Evolutionary conservation across 495 filamentous ascomycete species (phyloP).

Genomic region (Sphaerosporella brunnea): DNA sequence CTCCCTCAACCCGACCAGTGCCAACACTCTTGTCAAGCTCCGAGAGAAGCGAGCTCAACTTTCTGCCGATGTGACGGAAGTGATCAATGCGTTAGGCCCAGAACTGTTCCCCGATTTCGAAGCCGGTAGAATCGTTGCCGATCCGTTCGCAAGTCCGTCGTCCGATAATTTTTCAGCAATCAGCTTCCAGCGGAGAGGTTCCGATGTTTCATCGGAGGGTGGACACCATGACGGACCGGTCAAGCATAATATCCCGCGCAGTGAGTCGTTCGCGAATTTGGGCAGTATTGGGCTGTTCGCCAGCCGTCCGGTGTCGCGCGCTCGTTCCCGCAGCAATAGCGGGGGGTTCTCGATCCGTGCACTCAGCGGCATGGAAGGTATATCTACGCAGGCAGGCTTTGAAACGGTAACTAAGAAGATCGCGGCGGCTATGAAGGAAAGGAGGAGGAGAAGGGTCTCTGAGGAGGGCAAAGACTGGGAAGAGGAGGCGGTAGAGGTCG

Average conservation of each 20-base stretch:
- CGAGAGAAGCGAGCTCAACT: conserved; percentile 54
- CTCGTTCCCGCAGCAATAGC: conserved; percentile 53
- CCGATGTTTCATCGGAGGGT: conserved; percentile 5
- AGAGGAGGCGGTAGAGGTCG: conserved; percentile 10
- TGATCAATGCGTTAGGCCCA: conserved; percentile 89
- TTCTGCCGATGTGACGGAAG: conserved; percentile 62
- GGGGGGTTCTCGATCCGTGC: conserved; percentile 48
- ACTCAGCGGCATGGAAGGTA: conserved; percentile 49
- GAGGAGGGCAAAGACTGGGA: conserved; percentile 28
- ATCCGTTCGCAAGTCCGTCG: conserved; percentile 26
- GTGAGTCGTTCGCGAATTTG: conserved; percentile 84
- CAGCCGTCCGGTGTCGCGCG: conserved; percentile 58
- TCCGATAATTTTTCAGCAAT: conserved; percentile 7
- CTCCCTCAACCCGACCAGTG: conserved; percentile 66
- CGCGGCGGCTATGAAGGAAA: conserved; percentile 69
- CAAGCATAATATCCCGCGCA: conserved; percentile 45
- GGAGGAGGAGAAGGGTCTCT: conserved; percentile 46
- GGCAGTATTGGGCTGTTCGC: conserved; percentile 75
- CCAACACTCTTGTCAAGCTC: conserved; percentile 67
- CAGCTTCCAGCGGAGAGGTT: not conserved
- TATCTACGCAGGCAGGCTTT: conserved; percentile 38
- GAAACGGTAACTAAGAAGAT: conserved; percentile 75
- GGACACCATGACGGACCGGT: conserved; percentile 3
- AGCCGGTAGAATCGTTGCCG: conserved; percentile 53
- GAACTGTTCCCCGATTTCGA: conserved; percentile 97